Conservation (phyloP, 2,329 filamentous ascomycete genomes). For the Xylariales sp. region DNA sequence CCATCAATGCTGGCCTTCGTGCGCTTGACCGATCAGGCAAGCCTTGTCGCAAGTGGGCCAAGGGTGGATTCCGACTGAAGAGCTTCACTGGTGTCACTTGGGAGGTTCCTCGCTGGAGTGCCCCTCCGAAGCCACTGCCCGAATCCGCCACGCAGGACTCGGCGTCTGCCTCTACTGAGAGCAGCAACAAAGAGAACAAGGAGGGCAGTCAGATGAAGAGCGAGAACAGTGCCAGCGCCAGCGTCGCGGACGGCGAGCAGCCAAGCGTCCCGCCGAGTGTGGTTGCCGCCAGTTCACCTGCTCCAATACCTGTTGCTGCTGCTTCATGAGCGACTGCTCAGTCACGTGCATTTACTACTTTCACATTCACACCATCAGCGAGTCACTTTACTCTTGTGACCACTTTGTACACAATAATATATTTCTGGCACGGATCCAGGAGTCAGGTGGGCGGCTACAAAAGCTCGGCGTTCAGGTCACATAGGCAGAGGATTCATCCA, state of each 20-base stretch:
- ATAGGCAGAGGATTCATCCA: slow-evolving; percentile 1
- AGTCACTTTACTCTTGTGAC: background rate
- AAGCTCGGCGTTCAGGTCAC: slow-evolving; percentile 27
- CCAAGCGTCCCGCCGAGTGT: slow-evolving; percentile 44
- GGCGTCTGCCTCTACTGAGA: slow-evolving; percentile 43
- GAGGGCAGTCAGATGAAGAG: slow-evolving; percentile 49
- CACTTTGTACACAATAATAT: slow-evolving; percentile 7
- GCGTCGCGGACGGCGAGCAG: slow-evolving; percentile 46
- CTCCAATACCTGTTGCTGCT: slow-evolving; percentile 42
- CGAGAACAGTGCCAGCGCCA: slow-evolving; percentile 32
- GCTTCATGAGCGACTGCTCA: slow-evolving; percentile 27
- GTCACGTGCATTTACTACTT: background rate
- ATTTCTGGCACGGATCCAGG: slow-evolving; percentile 13
- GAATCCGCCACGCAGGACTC: slow-evolving; percentile 42
- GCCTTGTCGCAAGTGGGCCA: slow-evolving; percentile 87
- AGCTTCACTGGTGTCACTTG: slow-evolving; percentile 86
- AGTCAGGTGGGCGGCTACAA: slow-evolving; percentile 14
- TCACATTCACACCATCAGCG: background rate
- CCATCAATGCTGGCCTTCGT: slow-evolving; percentile 93
- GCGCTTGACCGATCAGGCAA: slow-evolving; percentile 89
- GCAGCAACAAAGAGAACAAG: slow-evolving; percentile 62
- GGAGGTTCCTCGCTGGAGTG: slow-evolving; percentile 79
- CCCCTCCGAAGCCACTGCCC: slow-evolving; percentile 54
- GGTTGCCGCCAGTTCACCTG: slow-evolving; percentile 45
- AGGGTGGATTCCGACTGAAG: slow-evolving; percentile 77